Evolutionary conservation across 192 early-diverging fungal species (phyloP), one percentile per base, ranked within the genome.

Genomic region (Allomyces arbusculus): DNA sequence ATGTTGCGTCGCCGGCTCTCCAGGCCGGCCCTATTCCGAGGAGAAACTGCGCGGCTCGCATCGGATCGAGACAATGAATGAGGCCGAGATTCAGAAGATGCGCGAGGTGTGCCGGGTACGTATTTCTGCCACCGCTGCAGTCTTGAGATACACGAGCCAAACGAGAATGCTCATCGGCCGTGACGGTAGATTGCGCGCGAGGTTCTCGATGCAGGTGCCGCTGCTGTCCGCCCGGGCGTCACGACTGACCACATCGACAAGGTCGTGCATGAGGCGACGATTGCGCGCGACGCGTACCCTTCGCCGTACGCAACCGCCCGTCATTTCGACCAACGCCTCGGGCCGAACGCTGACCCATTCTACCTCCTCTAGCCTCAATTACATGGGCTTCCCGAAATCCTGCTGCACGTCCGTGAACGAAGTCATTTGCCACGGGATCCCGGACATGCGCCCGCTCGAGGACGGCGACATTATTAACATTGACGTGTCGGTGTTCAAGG

Each of bases 341-440:
- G 8, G 8, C 7, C 4, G 33, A 40, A 40, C 1, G 8, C 7
- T 40, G 33, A 40, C 33, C 33, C 7, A 7, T 0, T 7, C 33
- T 8, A 7, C 8, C 33, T 3, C 33, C 7, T 7, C 33, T 40
- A 40, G 33, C 7, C 78, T 99, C 50, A 97, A 97, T 78, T 99
- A 99, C 79, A 87, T 89, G 74, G 72, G 83, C 44, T 99, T 95
- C 75, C 94, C 94, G 19, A 97, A 97, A 76, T 94, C 92, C 45
- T 84, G 86, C 72, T 99, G 96, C 79, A 94, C 87, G 66, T 84
- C 81, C 28, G 81, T 91, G 61, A 91, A 91, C 72, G 87, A 91
- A 75, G 93, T 95, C 23, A 91, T 99, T 67, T 99, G 96, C 74
- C 96, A 99, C 69, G 94, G 92, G 62, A 92, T 99, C 64, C 96